Base-by-base conservation (phyloP, 345 rosid genomes). In the Citrus glauca region DNA sequence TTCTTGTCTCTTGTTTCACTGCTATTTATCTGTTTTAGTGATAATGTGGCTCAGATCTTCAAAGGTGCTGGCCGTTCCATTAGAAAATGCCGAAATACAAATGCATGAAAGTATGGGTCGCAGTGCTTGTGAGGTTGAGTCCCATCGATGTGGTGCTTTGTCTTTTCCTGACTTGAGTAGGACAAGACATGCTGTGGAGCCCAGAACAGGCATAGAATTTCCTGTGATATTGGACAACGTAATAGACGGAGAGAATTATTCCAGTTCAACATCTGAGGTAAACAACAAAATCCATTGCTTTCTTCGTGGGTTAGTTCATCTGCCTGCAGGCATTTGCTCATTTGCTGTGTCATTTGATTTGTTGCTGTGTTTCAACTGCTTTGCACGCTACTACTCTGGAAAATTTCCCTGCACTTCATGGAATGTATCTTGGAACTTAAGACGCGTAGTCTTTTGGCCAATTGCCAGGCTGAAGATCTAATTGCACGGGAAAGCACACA, bases 141-240 rank as follows among this genome's bases (percentile, higher is more conserved):
- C 20, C 80, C 81, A 60, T 55, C 88, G 87, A 76, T 84, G 85
- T 78, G 75, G 80, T 3, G 82, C 83, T 79, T 81, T 88, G 55
- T 82, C 85, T 73, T 88, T 89, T 85, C 87, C 89, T 1, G 86
- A 90, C 73, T 82, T 90, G 79, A 86, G 85, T 66, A 68, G 84
- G 89, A 83, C 71, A 82, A 85, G 84, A 73, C 84, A 82, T 78
- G 85, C 90, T 1, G 84, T 90, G 42, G 98, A 95, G 85, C 92
- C 97, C 53, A 85, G 82, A 72, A 95, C 98, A 4, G 95, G 98
- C 69, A 91, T 94, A 4, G 95, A 94, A 84, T 93, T 95, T 81
- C 98, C 98, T 13, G 24, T 82, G 60, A 65, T 82, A 53, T 78
- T 95, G 86, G 87, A 91, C 69, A 81, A 84, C 77, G 28, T 78